Evolutionary conservation across 805 yeast species (phyloP).

Genomic region (Candida verbasci): DNA sequence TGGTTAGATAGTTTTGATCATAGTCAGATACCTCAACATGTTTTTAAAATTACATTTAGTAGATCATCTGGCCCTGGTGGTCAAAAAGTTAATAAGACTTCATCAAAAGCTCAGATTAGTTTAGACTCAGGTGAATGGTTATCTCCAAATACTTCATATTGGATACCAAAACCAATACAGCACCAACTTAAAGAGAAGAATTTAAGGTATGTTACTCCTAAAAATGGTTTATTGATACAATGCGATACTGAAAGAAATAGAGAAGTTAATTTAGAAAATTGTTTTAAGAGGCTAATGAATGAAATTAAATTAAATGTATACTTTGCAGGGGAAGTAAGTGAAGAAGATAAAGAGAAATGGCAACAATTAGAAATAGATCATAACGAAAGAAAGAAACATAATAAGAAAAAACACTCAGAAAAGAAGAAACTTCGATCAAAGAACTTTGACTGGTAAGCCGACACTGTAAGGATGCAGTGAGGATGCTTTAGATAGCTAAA

Average conservation of each 20-base stretch:
- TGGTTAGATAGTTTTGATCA: slow-evolving; percentile 39
- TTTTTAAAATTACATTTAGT: slow-evolving; percentile 44
- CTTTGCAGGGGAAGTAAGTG: slow-evolving; percentile 46
- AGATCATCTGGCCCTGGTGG: slow-evolving; percentile 86
- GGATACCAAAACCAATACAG: slow-evolving; percentile 58
- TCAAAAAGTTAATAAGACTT: slow-evolving; percentile 75
- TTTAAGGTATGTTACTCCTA: slow-evolving; percentile 52
- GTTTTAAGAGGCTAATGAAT: slow-evolving; percentile 53
- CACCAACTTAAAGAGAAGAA: slow-evolving; percentile 33
- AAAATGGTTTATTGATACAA: slow-evolving; percentile 54
- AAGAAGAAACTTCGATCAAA: slow-evolving; percentile 34
- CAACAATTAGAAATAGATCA: slow-evolving; percentile 24
- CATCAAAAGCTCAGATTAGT: slow-evolving; percentile 61
- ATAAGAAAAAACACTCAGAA: slow-evolving; percentile 35
- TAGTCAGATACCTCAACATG: slow-evolving; percentile 37
- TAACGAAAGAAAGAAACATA: slow-evolving; percentile 28
- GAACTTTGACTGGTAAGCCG: slow-evolving; percentile 29
- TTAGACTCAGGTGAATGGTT: slow-evolving; percentile 42
- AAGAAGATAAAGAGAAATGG: slow-evolving; percentile 52
- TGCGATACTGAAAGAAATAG: slow-evolving; percentile 59
- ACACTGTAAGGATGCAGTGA: too few relatives aligned
- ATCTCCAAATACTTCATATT: slow-evolving; percentile 32
- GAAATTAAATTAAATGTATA: slow-evolving; percentile 46
- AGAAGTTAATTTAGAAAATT: slow-evolving; percentile 51
- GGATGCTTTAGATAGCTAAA: too few relatives aligned